These are phyloP conservation scores for Yamadazyma kanchanaburiensis DNA, from an alignment of 1,139 yeast genomes.

Conservation along the genomic window DNA sequence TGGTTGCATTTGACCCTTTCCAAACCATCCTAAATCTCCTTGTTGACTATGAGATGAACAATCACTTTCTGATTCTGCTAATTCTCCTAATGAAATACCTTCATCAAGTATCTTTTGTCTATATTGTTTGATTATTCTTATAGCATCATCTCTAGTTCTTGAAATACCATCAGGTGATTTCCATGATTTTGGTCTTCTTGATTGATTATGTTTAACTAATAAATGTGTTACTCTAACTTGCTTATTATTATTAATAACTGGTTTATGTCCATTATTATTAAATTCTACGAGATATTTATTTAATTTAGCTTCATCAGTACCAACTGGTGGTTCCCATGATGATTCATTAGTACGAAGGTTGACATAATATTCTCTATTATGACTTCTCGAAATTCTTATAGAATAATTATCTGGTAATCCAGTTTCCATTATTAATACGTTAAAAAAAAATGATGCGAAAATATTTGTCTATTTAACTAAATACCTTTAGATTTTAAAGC, in stretches of 20 bases:
- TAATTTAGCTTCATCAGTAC: slow-evolving; percentile 64
- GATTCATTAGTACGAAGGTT: slow-evolving; percentile 71
- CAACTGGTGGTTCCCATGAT: slow-evolving; percentile 90
- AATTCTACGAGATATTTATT: slow-evolving; percentile 50
- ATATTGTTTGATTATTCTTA: slow-evolving; percentile 56
- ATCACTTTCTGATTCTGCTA: slow-evolving; percentile 84
- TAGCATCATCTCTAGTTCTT: slow-evolving; percentile 80
- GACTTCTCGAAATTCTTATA: slow-evolving; percentile 72
- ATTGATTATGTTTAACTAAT: slow-evolving; percentile 74
- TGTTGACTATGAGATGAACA: slow-evolving; percentile 84
- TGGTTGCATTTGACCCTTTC: slow-evolving; percentile 93
- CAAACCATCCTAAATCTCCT: slow-evolving; percentile 90
- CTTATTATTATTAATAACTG: slow-evolving; percentile 48
- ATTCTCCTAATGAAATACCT: slow-evolving; percentile 62
- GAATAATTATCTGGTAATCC: slow-evolving; percentile 91
- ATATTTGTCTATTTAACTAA: slow-evolving; percentile 10
- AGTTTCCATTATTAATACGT: slow-evolving; percentile 29
- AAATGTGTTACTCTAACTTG: slow-evolving; percentile 54
- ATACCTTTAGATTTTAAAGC: slow-evolving; percentile 51
- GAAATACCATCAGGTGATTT: slow-evolving; percentile 70
- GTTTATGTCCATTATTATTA: slow-evolving; percentile 57
- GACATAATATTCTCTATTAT: slow-evolving; percentile 79
- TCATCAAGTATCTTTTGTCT: slow-evolving; percentile 66
- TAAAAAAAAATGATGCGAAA: slow-evolving; percentile 1
- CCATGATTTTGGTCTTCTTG: slow-evolving; percentile 93